Conservation (phyloP, 768 basidiomycete genomes). For the Boletales sp. region DNA sequence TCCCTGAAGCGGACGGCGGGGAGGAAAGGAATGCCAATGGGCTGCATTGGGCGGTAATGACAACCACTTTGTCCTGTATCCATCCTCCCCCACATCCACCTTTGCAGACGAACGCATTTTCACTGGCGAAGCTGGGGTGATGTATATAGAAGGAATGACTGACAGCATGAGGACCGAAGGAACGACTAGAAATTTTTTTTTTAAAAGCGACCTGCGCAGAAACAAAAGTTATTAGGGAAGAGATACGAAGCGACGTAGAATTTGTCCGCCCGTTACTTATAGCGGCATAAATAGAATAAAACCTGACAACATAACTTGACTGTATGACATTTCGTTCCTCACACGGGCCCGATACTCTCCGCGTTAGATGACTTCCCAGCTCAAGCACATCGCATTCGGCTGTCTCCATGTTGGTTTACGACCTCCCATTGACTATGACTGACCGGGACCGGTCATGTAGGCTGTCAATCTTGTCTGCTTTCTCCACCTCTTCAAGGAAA, state of each 20-base stretch:
- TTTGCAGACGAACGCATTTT: constrained; percentile 32
- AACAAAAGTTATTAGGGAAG: constrained; percentile 19
- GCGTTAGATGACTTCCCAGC: not conserved
- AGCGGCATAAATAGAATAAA: too few species aligned
- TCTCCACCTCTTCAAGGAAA: constrained; percentile 59
- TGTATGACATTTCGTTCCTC: too few species aligned
- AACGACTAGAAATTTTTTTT: constrained; percentile 2
- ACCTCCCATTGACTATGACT: not conserved
- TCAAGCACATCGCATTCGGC: constrained; percentile 21
- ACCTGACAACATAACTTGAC: not conserved
- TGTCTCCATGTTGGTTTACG: constrained; percentile 25
- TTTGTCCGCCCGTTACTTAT: not conserved
- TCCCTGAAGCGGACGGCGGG: constrained; percentile 32
- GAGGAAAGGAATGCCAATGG: constrained; percentile 46
- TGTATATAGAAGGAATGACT: constrained; percentile 60
- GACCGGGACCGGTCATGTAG: constrained; percentile 35
- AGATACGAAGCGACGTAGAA: not conserved
- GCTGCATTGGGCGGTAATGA: constrained; percentile 39
- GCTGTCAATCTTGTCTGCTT: constrained; percentile 52
- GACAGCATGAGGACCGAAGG: constrained; percentile 34
- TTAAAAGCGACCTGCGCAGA: constrained; percentile 53
- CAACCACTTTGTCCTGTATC: constrained; percentile 55
- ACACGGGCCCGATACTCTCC: not conserved
- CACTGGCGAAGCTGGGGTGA: constrained; percentile 65
- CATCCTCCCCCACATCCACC: constrained; percentile 40